Evolutionary conservation across 2,329 filamentous ascomycete species (phyloP).

Genomic region (Fusarium incarnatum): DNA sequence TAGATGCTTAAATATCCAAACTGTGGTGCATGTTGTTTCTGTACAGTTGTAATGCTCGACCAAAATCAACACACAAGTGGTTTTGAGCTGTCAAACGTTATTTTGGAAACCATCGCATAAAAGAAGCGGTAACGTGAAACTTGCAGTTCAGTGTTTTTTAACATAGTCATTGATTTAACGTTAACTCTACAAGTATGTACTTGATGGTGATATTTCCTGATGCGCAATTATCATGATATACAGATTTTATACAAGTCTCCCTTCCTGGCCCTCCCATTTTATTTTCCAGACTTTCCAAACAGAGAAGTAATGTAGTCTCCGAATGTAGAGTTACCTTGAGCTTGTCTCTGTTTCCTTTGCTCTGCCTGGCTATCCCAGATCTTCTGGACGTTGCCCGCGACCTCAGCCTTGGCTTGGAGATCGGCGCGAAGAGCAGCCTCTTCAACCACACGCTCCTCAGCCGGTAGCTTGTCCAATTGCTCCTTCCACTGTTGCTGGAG

Average conservation of each 20-base stretch:
- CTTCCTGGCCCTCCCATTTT: not conserved
- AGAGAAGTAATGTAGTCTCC: slow-evolving; percentile 48
- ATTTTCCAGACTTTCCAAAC: slow-evolving; percentile 48
- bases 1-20: not conserved
- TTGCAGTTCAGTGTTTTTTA: not conserved
- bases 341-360: slow-evolving; percentile 61
- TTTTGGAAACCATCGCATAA: not conserved
- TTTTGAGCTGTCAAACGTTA: not conserved
- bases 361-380: slow-evolving; percentile 60
- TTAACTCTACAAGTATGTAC: not conserved
- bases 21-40: not conserved
- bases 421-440: slow-evolving; percentile 73
- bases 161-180: not conserved
- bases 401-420: slow-evolving; percentile 68
- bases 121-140: not conserved
- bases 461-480: slow-evolving; percentile 67
- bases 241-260: slow-evolving; percentile 37
- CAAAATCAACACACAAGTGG: not conserved
- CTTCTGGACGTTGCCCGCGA: slow-evolving; percentile 67
- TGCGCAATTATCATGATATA: slow-evolving; percentile 22
- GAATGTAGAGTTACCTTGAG: slow-evolving; percentile 50
- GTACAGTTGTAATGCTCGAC: not conserved
- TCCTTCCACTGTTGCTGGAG: slow-evolving; percentile 65
- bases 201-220: too few species aligned
- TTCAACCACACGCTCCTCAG: slow-evolving; percentile 70